Evolutionary conservation across 2,329 filamentous ascomycete genomes (phyloP), one percentile per base, ranked within the genome.

Genomic region (Aspergillus luchuensis): DNA sequence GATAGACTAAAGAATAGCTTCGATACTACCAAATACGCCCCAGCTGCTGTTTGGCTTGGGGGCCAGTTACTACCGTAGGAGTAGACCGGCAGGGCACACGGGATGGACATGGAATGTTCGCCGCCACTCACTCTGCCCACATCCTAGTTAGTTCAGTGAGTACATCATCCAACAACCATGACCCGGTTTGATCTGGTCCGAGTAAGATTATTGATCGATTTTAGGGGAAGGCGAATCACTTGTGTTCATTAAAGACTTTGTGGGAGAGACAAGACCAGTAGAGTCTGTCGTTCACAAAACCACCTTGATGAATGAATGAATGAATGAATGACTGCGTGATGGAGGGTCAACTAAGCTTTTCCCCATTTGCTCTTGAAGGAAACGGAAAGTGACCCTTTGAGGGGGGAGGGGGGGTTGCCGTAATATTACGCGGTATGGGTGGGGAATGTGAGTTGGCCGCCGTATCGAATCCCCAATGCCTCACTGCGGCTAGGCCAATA

Each of bases 381-480:
- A 19, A 43, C 39, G 13, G 23, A 49, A 28, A 49, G 21, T 49
- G 47, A 49, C 47, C 47, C 47, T 49, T 30, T 30, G 28, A 30
- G 47, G 28, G 23, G 47, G 47, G 25, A 13, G 25, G 15, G 25
- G 21, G 11, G 15, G 41, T 45, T 45, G 2, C 41, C 19, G 59
- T 62, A 56, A 41, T 59, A 61, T 60, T 60, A 64, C 59, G 23
- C 53, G 41, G 45, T 57, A 62, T 47, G 36, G 43, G 62, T 58
- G 63, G 59, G 47, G 59, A 59, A 59, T 63, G 59, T 63, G 60
- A 61, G 62, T 52, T 66, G 63, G 63, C 57, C 48, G 50, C 55
- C 53, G 60, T 49, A 62, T 67, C 59, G 56, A 60, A 61, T 62
- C 43, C 48, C 50, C 58, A 57, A 63, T 63, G 58, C 54, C 58